Percentiles rank a stretch among this genome's conserved stretches.
Conservation (phyloP, 495 filamentous ascomycete species). For the Tuber calosporum region DNA sequence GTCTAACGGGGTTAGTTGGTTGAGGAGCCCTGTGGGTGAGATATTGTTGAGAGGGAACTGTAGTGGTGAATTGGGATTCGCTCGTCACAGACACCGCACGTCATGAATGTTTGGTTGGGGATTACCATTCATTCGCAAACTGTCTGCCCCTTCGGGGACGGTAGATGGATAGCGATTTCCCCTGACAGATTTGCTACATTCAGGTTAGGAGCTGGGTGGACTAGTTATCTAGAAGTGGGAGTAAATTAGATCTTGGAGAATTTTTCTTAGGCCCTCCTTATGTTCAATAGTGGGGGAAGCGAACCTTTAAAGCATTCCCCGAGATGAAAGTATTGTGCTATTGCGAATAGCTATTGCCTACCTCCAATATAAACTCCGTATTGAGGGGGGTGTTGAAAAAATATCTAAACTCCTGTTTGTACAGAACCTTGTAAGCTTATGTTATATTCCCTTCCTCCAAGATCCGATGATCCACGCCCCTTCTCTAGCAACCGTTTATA, state of each 20-base stretch:
- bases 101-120: neutral
- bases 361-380: no score
- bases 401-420: no score
- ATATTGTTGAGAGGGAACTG: neutral
- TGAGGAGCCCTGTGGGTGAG: neutral
- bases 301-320: no score
- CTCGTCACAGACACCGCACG: neutral
- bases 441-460: no score
- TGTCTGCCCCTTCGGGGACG: no score
- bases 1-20: neutral
- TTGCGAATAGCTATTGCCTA: no score
- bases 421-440: no score
- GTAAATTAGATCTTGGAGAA: neutral
- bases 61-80: neutral
- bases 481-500: no score
- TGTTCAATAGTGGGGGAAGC: neutral
- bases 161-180: neutral
- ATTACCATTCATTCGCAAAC: neutral
- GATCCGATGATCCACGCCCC: no score
- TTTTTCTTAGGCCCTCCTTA: neutral
- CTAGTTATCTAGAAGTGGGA: neutral
- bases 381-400: no score
- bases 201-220: neutral
- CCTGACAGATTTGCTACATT: neutral
- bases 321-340: no score